Conservation (phyloP, 495 filamentous ascomycete genomes). For the Bombardia bombarda region DNA sequence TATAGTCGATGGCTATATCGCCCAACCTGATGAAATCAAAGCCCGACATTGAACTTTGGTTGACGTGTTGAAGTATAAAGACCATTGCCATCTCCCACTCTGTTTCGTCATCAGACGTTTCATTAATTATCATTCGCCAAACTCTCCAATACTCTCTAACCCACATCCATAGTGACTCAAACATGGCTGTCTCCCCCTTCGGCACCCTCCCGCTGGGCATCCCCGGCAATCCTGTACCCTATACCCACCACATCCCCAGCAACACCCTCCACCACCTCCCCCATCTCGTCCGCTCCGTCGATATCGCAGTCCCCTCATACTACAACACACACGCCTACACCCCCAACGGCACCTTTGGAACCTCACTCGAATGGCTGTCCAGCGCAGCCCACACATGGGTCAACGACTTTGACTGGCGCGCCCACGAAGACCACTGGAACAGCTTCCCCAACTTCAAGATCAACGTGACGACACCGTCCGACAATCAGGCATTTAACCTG, state of each 20-base stretch:
- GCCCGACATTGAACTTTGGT: no score
- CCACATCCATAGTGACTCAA: no score
- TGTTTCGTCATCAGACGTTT: no score
- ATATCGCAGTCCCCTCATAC: slow-evolving; percentile 5
- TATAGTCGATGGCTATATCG: no score
- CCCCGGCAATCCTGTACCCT: slow-evolving; percentile 3
- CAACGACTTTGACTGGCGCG: slow-evolving; percentile 38
- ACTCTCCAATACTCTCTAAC: no score
- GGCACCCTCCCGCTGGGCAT: slow-evolving; percentile 5
- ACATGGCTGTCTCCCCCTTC: background rate
- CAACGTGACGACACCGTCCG: slow-evolving; percentile 35
- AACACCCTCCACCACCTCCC: slow-evolving; percentile 3
- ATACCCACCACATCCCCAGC: slow-evolving; percentile 4
- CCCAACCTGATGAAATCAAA: no score
- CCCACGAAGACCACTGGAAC: slow-evolving; percentile 51
- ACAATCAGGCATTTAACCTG: slow-evolving; percentile 33
- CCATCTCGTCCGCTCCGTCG: background rate
- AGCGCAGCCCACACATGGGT: slow-evolving; percentile 45
- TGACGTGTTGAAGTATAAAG: no score
- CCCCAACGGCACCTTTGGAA: slow-evolving; percentile 34
- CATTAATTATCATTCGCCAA: no score
- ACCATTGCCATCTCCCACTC: no score
- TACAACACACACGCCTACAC: slow-evolving; percentile 10
- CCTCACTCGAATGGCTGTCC: slow-evolving; percentile 48
- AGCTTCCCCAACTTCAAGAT: slow-evolving; percentile 54